phyloP scores from a whole-genome alignment of 768 basidiomycete species.

The Russula griseocarnosa region DNA sequence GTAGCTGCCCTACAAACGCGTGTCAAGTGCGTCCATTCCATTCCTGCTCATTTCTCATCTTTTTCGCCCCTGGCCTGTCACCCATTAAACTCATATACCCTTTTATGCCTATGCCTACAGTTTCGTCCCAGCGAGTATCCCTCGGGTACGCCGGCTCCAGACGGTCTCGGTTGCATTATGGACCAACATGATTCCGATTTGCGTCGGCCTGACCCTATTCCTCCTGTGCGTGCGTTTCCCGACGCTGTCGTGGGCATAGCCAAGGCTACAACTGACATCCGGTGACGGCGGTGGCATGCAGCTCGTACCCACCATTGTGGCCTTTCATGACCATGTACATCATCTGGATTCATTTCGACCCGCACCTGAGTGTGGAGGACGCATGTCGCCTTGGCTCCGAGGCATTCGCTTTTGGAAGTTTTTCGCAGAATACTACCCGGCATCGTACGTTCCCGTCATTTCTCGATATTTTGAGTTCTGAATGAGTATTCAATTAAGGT shows the following conservation, averaged over 20 bases:
- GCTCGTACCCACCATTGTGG: conserved; percentile 89
- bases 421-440: conserved; percentile 90
- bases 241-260: not conserved
- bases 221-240: conserved; percentile 58
- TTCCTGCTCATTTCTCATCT: conserved; percentile 3
- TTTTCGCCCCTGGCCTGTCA: not conserved
- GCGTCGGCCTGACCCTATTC: conserved; percentile 64
- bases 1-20: conserved; percentile 66
- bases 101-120: conserved; percentile 36
- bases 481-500: conserved; percentile 26
- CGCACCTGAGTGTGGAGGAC: conserved; percentile 67
- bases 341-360: conserved; percentile 77
- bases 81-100: not conserved
- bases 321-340: conserved; percentile 73
- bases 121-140: conserved; percentile 84
- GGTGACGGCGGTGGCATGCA: conserved; percentile 34
- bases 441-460: conserved; percentile 56
- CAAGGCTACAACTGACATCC: not conserved
- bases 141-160: conserved; percentile 80
- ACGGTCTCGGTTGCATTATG: conserved; percentile 85
- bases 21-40: conserved; percentile 55
- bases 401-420: conserved; percentile 72
- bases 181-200: conserved; percentile 76
- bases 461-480: not conserved
- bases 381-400: conserved; percentile 73